Base-by-base conservation (phyloP, 1,284 basidiomycete species). In the Cryptococcus deneoformans region DNA sequence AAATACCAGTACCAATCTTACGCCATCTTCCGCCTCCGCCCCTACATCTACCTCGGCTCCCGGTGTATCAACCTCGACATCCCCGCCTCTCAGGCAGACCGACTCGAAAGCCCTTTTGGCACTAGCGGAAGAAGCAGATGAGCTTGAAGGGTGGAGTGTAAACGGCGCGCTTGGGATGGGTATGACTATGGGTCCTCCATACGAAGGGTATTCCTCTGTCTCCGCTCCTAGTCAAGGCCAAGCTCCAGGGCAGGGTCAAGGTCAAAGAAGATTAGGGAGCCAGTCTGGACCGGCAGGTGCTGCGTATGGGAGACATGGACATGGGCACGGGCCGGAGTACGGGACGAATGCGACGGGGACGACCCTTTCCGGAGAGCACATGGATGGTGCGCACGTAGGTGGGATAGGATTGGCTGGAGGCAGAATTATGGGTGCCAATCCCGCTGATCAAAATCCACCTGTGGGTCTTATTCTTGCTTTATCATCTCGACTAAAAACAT, bases 371-470 rank as follows among this genome's bases (percentile, higher is more conserved):
- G 29, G 29, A 29, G 29, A 29, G 29, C 29, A 29, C 5, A 5
- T 29, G 29, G 29, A 29, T 29, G 16, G 56, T 42, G 43, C 16
- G 50, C 53, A 46, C 44, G 38, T 43, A 57, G 57, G 36, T 46
- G 43, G 24, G 60, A 56, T 36, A 61, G 59, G 3, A 65, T 59
- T 42, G 29, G 59, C 65, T 46, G 67, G 59, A 12, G 66, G 57
- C 14, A 62, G 60, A 35, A 7, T 42, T 57, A 46, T 52, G 44
- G 62, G 71, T 43, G 60, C 70, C 56, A 89, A 86, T 62, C 84
- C 85, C 6, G 85, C 91, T 43, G 92, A 95, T 77, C 89, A 92
- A 79, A 93, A 93, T 74, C 90, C 90, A 68, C 90, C 91, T 5
- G 86, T 87, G 72, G 70, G 86, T 70, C 16, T 2, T 11, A 20